phyloP scores from a whole-genome alignment of 306 rosid genomes.

The Cucumis cinereus region DNA sequence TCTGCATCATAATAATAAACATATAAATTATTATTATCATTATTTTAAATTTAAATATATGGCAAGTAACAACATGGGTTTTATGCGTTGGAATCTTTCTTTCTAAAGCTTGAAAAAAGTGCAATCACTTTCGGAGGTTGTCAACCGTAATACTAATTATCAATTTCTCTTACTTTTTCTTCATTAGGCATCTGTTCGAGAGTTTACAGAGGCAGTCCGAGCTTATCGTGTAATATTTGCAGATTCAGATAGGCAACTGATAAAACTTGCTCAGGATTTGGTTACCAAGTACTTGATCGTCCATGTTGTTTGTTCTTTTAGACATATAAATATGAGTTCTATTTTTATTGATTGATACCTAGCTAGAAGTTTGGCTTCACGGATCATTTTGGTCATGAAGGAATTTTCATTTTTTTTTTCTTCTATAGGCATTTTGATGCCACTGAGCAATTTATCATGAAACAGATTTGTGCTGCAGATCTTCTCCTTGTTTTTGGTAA shows the following conservation, averaged over 20 bases:
- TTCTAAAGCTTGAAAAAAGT: background rate
- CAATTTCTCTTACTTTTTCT: slow-evolving; percentile 3
- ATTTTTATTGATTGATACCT: slow-evolving; percentile 3
- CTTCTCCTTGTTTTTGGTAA: slow-evolving; percentile 58
- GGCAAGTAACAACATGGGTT: background rate
- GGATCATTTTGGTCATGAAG: background rate
- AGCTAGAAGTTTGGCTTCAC: slow-evolving; percentile 3
- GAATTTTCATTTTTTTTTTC: background rate
- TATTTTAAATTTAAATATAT: background rate
- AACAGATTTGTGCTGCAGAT: slow-evolving; percentile 38
- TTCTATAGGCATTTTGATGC: slow-evolving; percentile 34
- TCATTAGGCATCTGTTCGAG: slow-evolving; percentile 50
- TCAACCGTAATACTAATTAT: background rate
- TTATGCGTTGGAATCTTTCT: background rate
- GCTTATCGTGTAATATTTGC: slow-evolving; percentile 71
- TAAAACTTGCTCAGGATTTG: slow-evolving; percentile 44
- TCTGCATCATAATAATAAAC: background rate
- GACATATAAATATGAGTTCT: slow-evolving; percentile 1
- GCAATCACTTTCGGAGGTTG: background rate
- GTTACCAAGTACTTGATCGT: slow-evolving; percentile 39
- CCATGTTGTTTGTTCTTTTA: slow-evolving; percentile 1
- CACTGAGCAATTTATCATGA: slow-evolving; percentile 43
- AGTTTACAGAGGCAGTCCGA: slow-evolving; percentile 59
- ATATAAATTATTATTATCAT: background rate
- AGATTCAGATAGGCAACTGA: slow-evolving; percentile 57